These are phyloP conservation scores for Xerocomellus dryophilus DNA, from an alignment of 768 basidiomycete species.

Conservation along the genomic window DNA sequence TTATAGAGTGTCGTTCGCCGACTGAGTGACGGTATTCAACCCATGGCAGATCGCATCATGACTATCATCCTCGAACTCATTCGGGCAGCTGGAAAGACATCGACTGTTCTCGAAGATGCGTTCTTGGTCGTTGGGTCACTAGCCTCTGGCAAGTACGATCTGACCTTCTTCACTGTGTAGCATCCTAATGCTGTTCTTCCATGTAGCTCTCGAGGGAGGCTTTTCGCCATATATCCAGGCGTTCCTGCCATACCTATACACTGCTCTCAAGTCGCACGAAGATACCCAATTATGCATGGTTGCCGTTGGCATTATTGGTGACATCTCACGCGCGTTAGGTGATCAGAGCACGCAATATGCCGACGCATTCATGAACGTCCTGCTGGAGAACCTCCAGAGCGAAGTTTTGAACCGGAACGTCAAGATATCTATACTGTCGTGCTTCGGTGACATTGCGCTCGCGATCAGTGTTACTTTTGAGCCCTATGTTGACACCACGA, in stretches of 20 bases:
- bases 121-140: conserved; percentile 92
- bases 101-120: conserved; percentile 93
- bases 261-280: conserved; percentile 88
- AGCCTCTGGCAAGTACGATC: conserved; percentile 53
- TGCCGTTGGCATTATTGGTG: conserved; percentile 93
- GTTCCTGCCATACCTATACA: conserved; percentile 82
- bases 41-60: conserved; percentile 94
- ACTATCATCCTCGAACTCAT: conserved; percentile 83
- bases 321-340: conserved; percentile 92
- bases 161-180: background rate
- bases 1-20: conserved; percentile 79
- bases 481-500: conserved; percentile 86
- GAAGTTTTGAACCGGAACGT: conserved; percentile 89
- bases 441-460: conserved; percentile 95
- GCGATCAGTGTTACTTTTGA: conserved; percentile 85
- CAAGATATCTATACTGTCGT: conserved; percentile 93
- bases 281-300: conserved; percentile 95
- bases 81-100: conserved; percentile 83
- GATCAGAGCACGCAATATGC: conserved; percentile 82
- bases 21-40: conserved; percentile 76
- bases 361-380: conserved; percentile 84
- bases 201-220: conserved; percentile 64
- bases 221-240: conserved; percentile 83
- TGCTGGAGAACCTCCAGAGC: conserved; percentile 88
- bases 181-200: conserved; percentile 4